Base-by-base conservation (phyloP, 768 basidiomycete genomes). In the Lactifluus pinguis region DNA sequence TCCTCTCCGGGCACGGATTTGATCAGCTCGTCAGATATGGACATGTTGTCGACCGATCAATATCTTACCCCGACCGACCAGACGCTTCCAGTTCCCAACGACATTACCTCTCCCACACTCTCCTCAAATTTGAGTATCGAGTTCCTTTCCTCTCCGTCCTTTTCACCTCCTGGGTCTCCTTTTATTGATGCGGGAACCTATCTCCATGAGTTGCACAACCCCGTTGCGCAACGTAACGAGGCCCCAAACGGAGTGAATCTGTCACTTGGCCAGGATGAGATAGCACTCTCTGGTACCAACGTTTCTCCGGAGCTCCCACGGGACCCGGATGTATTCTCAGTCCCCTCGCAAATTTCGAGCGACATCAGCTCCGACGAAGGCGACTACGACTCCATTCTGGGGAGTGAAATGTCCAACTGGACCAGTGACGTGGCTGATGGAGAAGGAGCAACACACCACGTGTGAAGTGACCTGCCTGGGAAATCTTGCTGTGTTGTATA, bases 321-420 rank as follows among this genome's bases (percentile, higher is more conserved):
- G 25, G 63, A 60, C 38, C 42, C 47, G 5, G 56, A 66, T 4
- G 30, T 66, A 50, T 66, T 66, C 41, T 64, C 65, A 21, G 48
- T 64, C 49, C 55, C 50, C 19, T 65, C 61, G 49, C 53, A 55
- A 8, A 38, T 38, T n/a, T 57, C 62, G 30, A 60, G 63, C 34
- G 60, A 61, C 34, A 25, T 53, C 44, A 19, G 61, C 30, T 55
- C 61, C 8, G 63, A 62, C 11, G 65, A 66, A 36, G 65, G 59
- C 44, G 59, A 52, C 19, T 64, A 56, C 29, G 63, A 60, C 21
- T 66, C 65, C 9, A 17, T 55, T 13, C 47, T 49, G 6, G 63
- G 25, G 14, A 66, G 65, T 21, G 65, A 64, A 19, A 10, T 49
- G 36, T 63, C 62, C 29, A 64, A 49, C 44, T 63, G 51, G 65